These are phyloP conservation scores for Heliocybe sulcata DNA, from an alignment of 1,284 basidiomycete species.

Conservation along the genomic window DNA sequence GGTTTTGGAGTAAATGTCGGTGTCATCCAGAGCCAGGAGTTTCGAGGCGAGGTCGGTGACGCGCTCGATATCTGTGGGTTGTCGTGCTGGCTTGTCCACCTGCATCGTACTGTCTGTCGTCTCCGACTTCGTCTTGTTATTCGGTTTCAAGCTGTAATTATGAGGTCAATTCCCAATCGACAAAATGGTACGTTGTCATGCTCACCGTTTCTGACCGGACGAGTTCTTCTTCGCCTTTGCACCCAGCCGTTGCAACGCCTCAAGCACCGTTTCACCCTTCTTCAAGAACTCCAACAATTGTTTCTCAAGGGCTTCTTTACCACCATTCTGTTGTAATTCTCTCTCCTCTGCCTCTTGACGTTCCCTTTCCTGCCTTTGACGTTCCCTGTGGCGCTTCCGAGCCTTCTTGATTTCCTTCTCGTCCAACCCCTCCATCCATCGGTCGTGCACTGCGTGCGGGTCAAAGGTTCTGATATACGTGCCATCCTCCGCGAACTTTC, in stretches of 20 bases:
- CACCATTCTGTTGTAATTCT: conserved; percentile 55
- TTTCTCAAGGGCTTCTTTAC: conserved; percentile 62
- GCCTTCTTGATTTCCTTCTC: conserved; percentile 86
- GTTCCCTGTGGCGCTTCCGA: conserved; percentile 56
- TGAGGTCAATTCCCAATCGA: not conserved
- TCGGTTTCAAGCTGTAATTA: conserved; percentile 18
- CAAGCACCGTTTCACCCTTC: conserved; percentile 87
- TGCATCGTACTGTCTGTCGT: conserved; percentile 31
- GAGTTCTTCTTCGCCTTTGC: conserved; percentile 56
- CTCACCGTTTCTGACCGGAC: conserved; percentile 31
- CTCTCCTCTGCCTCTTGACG: conserved; percentile 68
- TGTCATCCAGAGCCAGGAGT: conserved; percentile 76
- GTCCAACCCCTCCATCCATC: conserved; percentile 89
- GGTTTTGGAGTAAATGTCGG: conserved; percentile 77
- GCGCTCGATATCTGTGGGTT: conserved; percentile 56
- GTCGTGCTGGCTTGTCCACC: conserved; percentile 33
- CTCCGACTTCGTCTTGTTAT: conserved; percentile 27
- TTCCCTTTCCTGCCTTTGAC: conserved; percentile 66
- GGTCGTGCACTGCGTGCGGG: conserved; percentile 87
- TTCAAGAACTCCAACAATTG: conserved; percentile 70
- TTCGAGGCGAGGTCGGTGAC: conserved; percentile 80
- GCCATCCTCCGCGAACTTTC: conserved; percentile 93
- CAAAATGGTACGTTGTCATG: not conserved
- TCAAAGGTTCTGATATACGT: conserved; percentile 84
- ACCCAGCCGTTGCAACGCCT: conserved; percentile 85